These are phyloP conservation scores for Penicillium sp. DNA, from an alignment of 2,329 filamentous ascomycete species.

Conservation along the genomic window DNA sequence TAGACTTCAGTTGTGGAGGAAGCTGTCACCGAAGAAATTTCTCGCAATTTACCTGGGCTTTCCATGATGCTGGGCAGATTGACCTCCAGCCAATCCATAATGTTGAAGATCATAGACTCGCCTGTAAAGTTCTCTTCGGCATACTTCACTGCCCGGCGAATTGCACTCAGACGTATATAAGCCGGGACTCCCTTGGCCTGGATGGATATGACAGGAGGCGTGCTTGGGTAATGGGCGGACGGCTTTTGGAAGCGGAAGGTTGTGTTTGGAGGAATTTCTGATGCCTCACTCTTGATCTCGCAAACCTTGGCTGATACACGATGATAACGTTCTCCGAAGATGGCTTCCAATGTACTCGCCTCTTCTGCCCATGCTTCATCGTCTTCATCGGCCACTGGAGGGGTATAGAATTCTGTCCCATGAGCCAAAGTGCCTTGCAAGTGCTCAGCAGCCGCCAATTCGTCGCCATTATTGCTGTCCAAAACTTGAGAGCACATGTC, in stretches of 20 bases:
- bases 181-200: conserved; percentile 70
- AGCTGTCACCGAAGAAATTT: conserved; percentile 76
- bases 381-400: conserved; percentile 32
- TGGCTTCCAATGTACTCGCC: conserved; percentile 76
- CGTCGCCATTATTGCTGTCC: conserved; percentile 68
- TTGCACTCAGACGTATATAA: conserved; percentile 87
- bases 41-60: conserved; percentile 76
- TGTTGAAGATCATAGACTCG: conserved; percentile 86
- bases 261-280: conserved; percentile 46
- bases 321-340: conserved; percentile 73
- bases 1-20: conserved; percentile 31
- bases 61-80: conserved; percentile 80
- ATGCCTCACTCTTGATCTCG: conserved; percentile 63
- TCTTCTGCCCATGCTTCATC: conserved; percentile 78
- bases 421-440: conserved; percentile 69
- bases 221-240: conserved; percentile 66
- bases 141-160: conserved; percentile 72
- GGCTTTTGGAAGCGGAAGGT: conserved; percentile 68
- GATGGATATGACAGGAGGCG: conserved; percentile 68
- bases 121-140: conserved; percentile 70
- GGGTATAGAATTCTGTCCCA: conserved; percentile 33
- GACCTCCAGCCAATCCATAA: conserved; percentile 88
- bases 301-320: conserved; percentile 63
- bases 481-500: conserved; percentile 80
- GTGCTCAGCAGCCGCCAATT: conserved; percentile 73